Evolutionary conservation across 2,329 filamentous ascomycete genomes (phyloP), one percentile per base, ranked within the genome.

Genomic region (Aspergillus sp.): DNA sequence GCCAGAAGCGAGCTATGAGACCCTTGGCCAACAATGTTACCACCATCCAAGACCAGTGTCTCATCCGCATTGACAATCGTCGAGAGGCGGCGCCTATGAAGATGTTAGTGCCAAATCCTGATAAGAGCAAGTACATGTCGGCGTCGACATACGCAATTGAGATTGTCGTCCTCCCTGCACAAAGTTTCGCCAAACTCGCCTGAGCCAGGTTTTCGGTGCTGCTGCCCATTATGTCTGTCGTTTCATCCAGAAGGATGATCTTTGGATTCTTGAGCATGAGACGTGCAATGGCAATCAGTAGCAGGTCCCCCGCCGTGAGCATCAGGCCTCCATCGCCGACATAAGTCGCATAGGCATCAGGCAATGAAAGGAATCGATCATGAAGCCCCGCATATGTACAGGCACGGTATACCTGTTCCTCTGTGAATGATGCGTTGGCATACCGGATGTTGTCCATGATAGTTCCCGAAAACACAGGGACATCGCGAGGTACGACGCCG

Each of bases 401-500:
- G 5, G 59, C 59, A 28, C 53, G 39, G 7, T 44, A 39, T 13
- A 63, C 42, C 15, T 57, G 37, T 5, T 55, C 49, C 3, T 60
- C 54, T 2, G 47, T 40, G 1, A 19, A 34, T 2, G 34, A 30
- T 5, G 29, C 68, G 8, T 69, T 65, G 2, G 74, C 74, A 50
- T 81, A 82, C 1, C 69, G 67, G 15, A 82, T 58, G 45, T 81
- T 82, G 12, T 80, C 69, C 44, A 75, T 67, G 24, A 82, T 69
- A 2, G 72, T 71, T 14, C 69, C 66, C 47, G 81, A 79, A 60
- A 82, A 81, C 8, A 82, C 58, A 0, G 69, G 61, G 0, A 75
- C 71, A 36, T 78, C 74, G 51, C 82, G 73, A 1, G 78, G 77
- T 0, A 81, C 78, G 5, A 79, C 66, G 8, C 75, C 76, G 10